Evolutionary conservation across 768 basidiomycete species (phyloP), one percentile per base, ranked within the genome.

Genomic region (Pleurotus ostreatus): DNA sequence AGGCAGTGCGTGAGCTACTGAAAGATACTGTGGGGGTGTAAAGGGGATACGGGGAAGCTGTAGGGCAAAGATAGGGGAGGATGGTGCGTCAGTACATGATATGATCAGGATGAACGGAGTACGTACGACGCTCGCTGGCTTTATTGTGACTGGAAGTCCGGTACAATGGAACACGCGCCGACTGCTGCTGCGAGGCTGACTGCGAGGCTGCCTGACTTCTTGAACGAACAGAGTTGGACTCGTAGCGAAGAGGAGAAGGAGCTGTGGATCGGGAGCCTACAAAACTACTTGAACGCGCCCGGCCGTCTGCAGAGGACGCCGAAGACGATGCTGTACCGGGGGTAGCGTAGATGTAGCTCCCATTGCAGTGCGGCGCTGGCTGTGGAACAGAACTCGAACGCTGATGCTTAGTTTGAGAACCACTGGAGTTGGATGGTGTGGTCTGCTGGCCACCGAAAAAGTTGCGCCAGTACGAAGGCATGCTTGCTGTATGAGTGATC

Each of bases 381-480:
- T 63, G 61, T n/a, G 70, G 64, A 5, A 76, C 60, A 18, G 80
- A 76, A 30, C 66, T 67, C 16, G 80, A 76, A 26, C 77, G 78
- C 47, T 63, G 66, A 59, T 79, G 76, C 65, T 74, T 81, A 55
- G 74, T 64, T 45, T 66, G 61, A 23, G 57, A 62, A 54, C 60
- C 63, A 39, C 55, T 52, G 58, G 46, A 66, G 60, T 59, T 62
- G 58, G 48, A 62, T 61, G 61, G 65, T 41, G 56, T 58, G 51
- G 47, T 30, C n/a, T 37, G 59, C 20, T 56, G 49, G 41, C 61
- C 65, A 47, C 49, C 49, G 40, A 62, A 59, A 56, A 63, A 57
- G 56, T 41, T 78, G 58, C 80, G 80, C 57, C 82, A 63, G 69
- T 79, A 78, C 34, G 80, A 75, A 49, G 78, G 72, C 80, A 81